A percentile compares a stretch with the other conserved stretches of the same genome.
phyloP scores from a whole-genome alignment of 2,329 filamentous ascomycete species.

The Claviceps quebecensis region DNA sequence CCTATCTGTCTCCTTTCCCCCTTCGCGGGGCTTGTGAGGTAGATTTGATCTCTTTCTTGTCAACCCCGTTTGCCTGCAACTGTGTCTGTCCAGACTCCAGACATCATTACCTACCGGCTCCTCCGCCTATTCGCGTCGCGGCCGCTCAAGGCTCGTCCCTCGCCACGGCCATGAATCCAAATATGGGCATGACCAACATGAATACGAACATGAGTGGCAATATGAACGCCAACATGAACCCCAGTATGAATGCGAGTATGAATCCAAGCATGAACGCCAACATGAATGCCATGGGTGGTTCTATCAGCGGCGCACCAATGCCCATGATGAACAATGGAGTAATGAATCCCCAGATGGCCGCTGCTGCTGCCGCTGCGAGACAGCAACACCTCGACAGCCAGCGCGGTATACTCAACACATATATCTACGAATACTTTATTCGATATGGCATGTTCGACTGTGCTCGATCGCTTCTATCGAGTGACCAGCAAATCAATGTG shows the following conservation, averaged over 20 bases:
- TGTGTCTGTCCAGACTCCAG: neutral
- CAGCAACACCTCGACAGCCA: conserved; percentile 31
- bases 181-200: conserved; percentile 52
- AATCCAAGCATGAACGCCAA: conserved; percentile 49
- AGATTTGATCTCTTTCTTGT: conserved; percentile 5
- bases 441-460: conserved; percentile 73
- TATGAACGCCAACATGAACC: too few species aligned
- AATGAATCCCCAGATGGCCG: conserved; percentile 21
- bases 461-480: conserved; percentile 58
- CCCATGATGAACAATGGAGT: conserved; percentile 51
- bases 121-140: conserved; percentile 6
- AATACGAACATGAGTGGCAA: too few species aligned
- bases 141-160: conserved; percentile 4
- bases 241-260: conserved; percentile 23
- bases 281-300: conserved; percentile 56
- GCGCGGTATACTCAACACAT: conserved; percentile 59
- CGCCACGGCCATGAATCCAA: conserved; percentile 40
- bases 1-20: conserved; percentile 7
- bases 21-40: conserved; percentile 3
- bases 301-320: conserved; percentile 45
- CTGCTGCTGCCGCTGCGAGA: conserved; percentile 17
- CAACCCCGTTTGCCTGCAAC: conserved; percentile 9
- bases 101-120: conserved; percentile 5
- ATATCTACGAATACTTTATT: conserved; percentile 86
- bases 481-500: conserved; percentile 52